Base-by-base conservation (phyloP, 768 basidiomycete genomes). In the Lentinus tigrinus region DNA sequence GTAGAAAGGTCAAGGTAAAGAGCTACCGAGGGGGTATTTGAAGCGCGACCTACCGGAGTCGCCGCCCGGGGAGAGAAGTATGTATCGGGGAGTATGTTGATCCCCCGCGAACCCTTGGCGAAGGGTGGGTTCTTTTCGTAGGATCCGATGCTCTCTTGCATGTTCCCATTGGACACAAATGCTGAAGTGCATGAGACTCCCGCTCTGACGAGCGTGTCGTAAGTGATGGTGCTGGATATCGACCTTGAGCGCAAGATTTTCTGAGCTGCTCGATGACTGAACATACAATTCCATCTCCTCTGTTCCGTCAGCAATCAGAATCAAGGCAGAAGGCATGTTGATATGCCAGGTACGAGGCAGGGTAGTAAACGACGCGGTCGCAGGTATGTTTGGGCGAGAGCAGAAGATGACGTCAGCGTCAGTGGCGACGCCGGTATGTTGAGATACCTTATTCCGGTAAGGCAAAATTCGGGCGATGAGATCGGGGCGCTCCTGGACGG, bases 221-320 rank as follows among this genome's bases (percentile, higher is more conserved):
- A 93, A 10, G 84, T 80, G 73, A 93, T 86, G 9, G 89, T 90
- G 65, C 90, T 93, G 67, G 19, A 36, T 42, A 24, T 36, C 36
- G 23, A 56, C 46, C 53, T 19, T 10, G 44, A 47, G 38, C n/a
- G 54, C 23, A 47, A 24, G 24, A n/a, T 42, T 19, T 5, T 23
- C 44, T 37, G 46, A 37, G 28, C 36, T 54, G 28, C 38, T 14
- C 28, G 23, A 19, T 50, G 36, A 27, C 19, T 7, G 23, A n/a
- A 67, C 85, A 64, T 66, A 89, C 91, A 92, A 93, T 72, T 92
- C 91, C 85, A 91, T 92, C 73, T 93, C 91, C 69, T 93, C 91
- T 1, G 91, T 92, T 13, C 91, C 91, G 67, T 92, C 81, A 17
- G 91, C 87, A 26, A 93, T 81, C 23, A 93, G 75, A 47, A 93